A percentile compares a stretch with the other conserved stretches of the same genome.
Conservation (phyloP, 352 stramenopile species). For the Paralagenidium karlingii region DNA sequence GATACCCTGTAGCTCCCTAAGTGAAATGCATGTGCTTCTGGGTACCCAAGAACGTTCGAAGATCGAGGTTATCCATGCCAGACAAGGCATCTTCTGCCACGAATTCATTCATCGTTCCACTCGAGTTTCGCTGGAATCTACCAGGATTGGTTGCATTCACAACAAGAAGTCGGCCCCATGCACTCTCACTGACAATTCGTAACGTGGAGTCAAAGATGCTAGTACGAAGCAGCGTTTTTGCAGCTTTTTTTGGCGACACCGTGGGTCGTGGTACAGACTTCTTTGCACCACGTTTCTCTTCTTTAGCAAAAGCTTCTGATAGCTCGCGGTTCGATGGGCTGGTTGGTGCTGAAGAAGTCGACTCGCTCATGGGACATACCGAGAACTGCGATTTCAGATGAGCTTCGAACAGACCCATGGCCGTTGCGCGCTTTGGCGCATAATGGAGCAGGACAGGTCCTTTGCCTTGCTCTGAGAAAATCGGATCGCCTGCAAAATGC, state of each 20-base stretch:
- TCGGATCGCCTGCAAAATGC: slow-evolving; percentile 14
- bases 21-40: slow-evolving; percentile 8
- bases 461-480: slow-evolving; percentile 15
- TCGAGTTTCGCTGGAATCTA: slow-evolving; percentile 4
- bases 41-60: slow-evolving; percentile 15
- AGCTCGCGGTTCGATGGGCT: neutral
- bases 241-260: too few relatives aligned
- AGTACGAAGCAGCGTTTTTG: too few relatives aligned
- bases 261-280: neutral
- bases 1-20: too few relatives aligned
- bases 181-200: slow-evolving; percentile 7
- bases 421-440: slow-evolving; percentile 12
- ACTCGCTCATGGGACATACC: neutral
- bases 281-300: neutral
- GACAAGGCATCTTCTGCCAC: slow-evolving; percentile 12
- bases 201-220: slow-evolving; percentile 16
- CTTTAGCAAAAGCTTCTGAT: neutral
- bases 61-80: slow-evolving; percentile 17
- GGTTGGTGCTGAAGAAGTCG: slow-evolving; percentile 1
- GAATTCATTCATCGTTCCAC: slow-evolving; percentile 9
- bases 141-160: slow-evolving; percentile 12
- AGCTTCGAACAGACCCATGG: slow-evolving; percentile 11
- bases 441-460: slow-evolving; percentile 7
- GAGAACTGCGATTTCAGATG: neutral
- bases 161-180: slow-evolving; percentile 10